Evolutionary conservation across 805 yeast species (phyloP), one percentile per base, ranked within the genome.

Genomic region (Hanseniaspora mollemarum): DNA sequence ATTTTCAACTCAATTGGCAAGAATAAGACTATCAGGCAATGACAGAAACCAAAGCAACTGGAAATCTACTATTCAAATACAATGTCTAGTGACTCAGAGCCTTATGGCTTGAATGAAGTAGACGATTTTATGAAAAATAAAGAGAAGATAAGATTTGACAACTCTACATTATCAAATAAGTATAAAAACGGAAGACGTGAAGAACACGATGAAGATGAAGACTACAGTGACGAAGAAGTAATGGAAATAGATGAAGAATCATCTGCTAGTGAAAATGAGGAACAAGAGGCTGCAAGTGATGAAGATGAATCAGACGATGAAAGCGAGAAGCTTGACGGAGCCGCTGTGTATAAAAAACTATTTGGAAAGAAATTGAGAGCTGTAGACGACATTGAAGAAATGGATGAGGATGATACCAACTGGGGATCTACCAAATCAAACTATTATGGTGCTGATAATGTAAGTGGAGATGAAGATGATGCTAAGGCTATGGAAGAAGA

Each of bases 401-500:
- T 57, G 38, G 62, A 54, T 25, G 58, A 57, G n/a, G 58, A 56
- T 16, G 64, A 61, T 7, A 62, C 57, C 2, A 62, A 58, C 31
- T 72, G 76, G 76, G 76, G 76, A 63, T 56, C 65, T 46, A 70
- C 65, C 57, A 66, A 70, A 53, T 60, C 62, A 32, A 68, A 69
- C 46, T 71, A 69, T 67, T 57, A 85, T 73, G 64, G 94, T 55
- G 76, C 73, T n/a, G 76, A 62, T 61, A 71, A 70, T 44, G 56
- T 67, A 3, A 48, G 51, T 33, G 72, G 76, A 55, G 68, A 84
- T 56, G 90, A 81, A 29, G 94, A 79, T 49, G 80, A 78, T 29
- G 83, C 86, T 4, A 80, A 77, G 55, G 80, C 77, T 55, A 80
- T 87, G 67, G 92, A 90, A 53, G 80, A 78, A 58, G 96, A 92